A percentile compares a stretch with the other conserved stretches of the same genome.
These are phyloP conservation scores for Tetrastigma voinierianum DNA, from an alignment of 164 flowering plant species.

Conservation along the genomic window DNA sequence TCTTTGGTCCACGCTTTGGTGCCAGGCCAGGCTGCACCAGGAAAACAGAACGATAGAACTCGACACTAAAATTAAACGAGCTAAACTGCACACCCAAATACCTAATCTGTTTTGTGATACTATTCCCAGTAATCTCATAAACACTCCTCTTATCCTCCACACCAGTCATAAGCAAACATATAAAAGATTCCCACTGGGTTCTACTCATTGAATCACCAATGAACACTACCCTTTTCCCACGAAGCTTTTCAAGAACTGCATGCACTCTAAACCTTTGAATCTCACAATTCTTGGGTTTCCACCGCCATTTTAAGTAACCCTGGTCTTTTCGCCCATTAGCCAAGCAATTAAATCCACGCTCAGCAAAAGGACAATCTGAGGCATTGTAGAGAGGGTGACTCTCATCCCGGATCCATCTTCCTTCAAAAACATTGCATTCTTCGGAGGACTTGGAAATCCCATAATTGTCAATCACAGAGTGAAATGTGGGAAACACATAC, in stretches of 20 bases:
- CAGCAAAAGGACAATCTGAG: slow-evolving; percentile 72
- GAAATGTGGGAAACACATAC: slow-evolving; percentile 21
- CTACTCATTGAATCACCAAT: slow-evolving; percentile 91
- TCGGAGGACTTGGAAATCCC: slow-evolving; percentile 12
- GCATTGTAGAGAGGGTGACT: slow-evolving; percentile 77
- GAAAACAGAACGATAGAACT: slow-evolving; percentile 70
- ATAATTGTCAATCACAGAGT: slow-evolving; percentile 11
- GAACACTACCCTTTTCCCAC: slow-evolving; percentile 71
- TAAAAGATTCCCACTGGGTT: slow-evolving; percentile 87
- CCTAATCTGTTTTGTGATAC: slow-evolving; percentile 63
- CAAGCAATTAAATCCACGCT: slow-evolving; percentile 75
- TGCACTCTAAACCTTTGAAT: slow-evolving; percentile 53
- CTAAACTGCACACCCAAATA: slow-evolving; percentile 57
- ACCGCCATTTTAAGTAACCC: slow-evolving; percentile 70
- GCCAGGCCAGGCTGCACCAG: slow-evolving; percentile 56
- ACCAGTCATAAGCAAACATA: slow-evolving; percentile 77
- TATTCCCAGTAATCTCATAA: slow-evolving; percentile 71
- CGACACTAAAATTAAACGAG: slow-evolving; percentile 50
- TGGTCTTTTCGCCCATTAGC: slow-evolving; percentile 71
- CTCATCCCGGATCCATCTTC: slow-evolving; percentile 68
- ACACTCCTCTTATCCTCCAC: slow-evolving; percentile 65
- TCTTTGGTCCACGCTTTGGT: slow-evolving; percentile 54
- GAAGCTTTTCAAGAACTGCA: slow-evolving; percentile 43
- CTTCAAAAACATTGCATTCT: slow-evolving; percentile 65
- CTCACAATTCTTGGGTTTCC: slow-evolving; percentile 84